Base-by-base conservation (phyloP, 345 rosid genomes). In the Populus euphratica region DNA sequence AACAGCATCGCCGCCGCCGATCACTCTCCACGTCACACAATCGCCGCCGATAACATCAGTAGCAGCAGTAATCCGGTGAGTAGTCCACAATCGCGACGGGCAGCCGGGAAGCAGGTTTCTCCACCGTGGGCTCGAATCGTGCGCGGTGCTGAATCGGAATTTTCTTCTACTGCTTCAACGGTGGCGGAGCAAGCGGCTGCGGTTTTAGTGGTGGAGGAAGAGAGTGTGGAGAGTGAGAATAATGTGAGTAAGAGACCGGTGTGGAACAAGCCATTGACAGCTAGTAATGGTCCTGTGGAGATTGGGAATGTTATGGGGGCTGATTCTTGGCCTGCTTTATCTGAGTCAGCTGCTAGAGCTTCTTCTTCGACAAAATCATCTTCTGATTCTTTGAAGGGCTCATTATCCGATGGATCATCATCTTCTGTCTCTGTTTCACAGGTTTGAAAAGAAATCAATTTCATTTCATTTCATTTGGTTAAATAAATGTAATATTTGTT, bases 181-280 rank as follows among this genome's bases (percentile, higher is more conserved):
- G 18, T 35, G 31, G 25, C 76, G 38, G 61, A 25, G 23, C 70
- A 47, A 20, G 20, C 76, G 5, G 20, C 73, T 43, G 77, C 49
- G 35, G 73, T 86, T 39, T 69, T 86, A 66, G 76, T 84, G 7
- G 38, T 81, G 16, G 81, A 68, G 20, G 89, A 88, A 56, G 91
- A 83, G 43, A 52, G 74, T 61, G 29, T 64, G 56, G 93, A 86
- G 75, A 61, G 70, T 38, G 88, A 80, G 36, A 81, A 38, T 68
- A 88, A 90, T 87, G 91, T 81, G 0, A 93, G 91, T 74, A 93
- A 86, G 91, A 89, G 73, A 81, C 89, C 84, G 23, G 92, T 76
- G 13, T 93, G 99, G 99, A 91, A 82, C 52, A 87, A 76, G 86
- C 99, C 94, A 6, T 87, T 90, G 5, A 50, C 59, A 20, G 59